Percentiles rank a stretch among this genome's conserved stretches.
Conservation (phyloP, 805 yeast species). For the Babjeviella inositovora region DNA sequence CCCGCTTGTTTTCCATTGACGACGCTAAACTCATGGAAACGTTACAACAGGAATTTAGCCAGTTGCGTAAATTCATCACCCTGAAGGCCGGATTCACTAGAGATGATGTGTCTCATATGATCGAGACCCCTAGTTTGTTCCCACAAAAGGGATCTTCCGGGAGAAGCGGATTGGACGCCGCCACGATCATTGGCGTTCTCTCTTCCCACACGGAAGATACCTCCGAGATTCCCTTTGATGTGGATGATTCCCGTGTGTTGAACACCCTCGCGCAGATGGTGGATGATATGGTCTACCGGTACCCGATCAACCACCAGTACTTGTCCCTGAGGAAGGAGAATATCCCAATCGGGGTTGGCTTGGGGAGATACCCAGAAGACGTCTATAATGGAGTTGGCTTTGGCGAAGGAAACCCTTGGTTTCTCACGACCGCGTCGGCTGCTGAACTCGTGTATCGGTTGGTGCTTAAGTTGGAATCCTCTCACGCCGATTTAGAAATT, state of each 20-base stretch:
- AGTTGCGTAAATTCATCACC: slow-evolving; percentile 9
- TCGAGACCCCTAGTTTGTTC: slow-evolving; percentile 47
- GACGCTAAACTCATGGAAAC: slow-evolving; percentile 7
- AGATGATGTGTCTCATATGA: slow-evolving; percentile 30
- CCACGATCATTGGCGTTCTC: slow-evolving; percentile 36
- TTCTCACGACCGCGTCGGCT: slow-evolving; percentile 59
- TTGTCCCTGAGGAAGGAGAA: slow-evolving; percentile 15
- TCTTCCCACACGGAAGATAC: slow-evolving; percentile 8
- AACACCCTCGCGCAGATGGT: slow-evolving; percentile 51
- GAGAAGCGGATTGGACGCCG: slow-evolving; percentile 70
- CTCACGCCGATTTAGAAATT: slow-evolving; percentile 21
- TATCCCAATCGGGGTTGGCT: slow-evolving; percentile 36
- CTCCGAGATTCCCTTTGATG: slow-evolving; percentile 41
- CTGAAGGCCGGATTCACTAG: slow-evolving; percentile 17
- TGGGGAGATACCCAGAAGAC: slow-evolving; percentile 93
- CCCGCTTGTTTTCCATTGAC: slow-evolving; percentile 11
- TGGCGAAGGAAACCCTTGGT: slow-evolving; percentile 90
- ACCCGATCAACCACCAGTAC: slow-evolving; percentile 54
- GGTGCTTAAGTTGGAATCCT: slow-evolving; percentile 22
- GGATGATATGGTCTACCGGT: slow-evolving; percentile 54
- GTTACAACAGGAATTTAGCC: slow-evolving; percentile 5
- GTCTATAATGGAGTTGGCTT: slow-evolving; percentile 60
- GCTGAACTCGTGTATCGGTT: slow-evolving; percentile 45
- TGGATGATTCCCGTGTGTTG: slow-evolving; percentile 37
- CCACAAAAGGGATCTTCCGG: slow-evolving; percentile 12